Conservation (phyloP, 1,139 yeast genomes). For the Hemisphaericaspora lyxosophila region DNA sequence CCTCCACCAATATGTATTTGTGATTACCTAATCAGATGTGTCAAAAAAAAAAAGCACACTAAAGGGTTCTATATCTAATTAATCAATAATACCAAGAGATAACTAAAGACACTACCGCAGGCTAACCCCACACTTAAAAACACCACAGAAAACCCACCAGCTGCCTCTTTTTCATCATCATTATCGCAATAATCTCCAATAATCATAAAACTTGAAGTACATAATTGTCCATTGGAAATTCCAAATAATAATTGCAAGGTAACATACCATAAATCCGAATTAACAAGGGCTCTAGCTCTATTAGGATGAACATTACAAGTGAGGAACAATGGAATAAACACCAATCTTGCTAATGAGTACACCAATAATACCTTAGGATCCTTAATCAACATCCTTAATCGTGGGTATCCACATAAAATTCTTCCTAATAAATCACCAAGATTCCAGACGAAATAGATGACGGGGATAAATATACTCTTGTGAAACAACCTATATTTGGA, state of each 20-base stretch:
- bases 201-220: slow-evolving; percentile 79
- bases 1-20: too few relatives aligned
- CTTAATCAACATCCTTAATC: slow-evolving; percentile 34
- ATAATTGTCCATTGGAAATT: slow-evolving; percentile 79
- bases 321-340: slow-evolving; percentile 63
- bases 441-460: slow-evolving; percentile 82
- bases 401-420: slow-evolving; percentile 57
- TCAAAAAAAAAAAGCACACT: background rate
- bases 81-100: slow-evolving; percentile 51
- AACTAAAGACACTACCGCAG: slow-evolving; percentile 73
- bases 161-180: slow-evolving; percentile 79
- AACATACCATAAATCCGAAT: slow-evolving; percentile 69
- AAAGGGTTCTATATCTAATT: slow-evolving; percentile 13
- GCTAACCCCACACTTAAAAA: slow-evolving; percentile 75
- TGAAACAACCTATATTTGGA: slow-evolving; percentile 35
- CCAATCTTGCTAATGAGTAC: slow-evolving; percentile 54
- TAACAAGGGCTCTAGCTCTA: slow-evolving; percentile 35
- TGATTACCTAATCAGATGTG: too few relatives aligned
- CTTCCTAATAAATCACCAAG: slow-evolving; percentile 84
- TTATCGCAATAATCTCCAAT: slow-evolving; percentile 60
- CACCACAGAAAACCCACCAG: slow-evolving; percentile 88
- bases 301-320: slow-evolving; percentile 60
- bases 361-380: slow-evolving; percentile 43
- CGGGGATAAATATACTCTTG: slow-evolving; percentile 63
- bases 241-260: slow-evolving; percentile 77